Conservation (phyloP, 169 alveolate genomes). For the Cryptosporidium ubiquitum region DNA sequence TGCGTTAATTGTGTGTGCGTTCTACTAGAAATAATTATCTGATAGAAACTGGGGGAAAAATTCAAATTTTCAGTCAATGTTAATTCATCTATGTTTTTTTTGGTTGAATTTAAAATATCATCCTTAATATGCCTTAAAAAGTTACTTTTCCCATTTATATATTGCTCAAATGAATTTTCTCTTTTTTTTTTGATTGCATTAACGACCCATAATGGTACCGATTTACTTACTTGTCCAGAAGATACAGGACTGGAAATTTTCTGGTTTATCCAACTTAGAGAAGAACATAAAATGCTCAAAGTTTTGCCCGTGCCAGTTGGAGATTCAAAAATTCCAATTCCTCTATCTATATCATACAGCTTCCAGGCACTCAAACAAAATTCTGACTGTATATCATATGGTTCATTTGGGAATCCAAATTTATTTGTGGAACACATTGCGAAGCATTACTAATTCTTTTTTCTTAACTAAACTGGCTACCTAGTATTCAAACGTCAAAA, state of each 20-base stretch:
- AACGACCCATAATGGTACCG: slow-evolving; percentile 20
- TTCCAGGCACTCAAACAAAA: slow-evolving; percentile 42
- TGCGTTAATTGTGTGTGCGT: slow-evolving; percentile 81
- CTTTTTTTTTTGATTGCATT: slow-evolving; percentile 2
- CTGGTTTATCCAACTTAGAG: slow-evolving; percentile 80
- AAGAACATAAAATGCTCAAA: slow-evolving; percentile 80
- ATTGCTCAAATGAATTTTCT: neutral
- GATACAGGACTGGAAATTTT: neutral
- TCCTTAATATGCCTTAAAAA: neutral
- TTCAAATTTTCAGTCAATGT: neutral
- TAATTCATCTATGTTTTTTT: slow-evolving; percentile 5
- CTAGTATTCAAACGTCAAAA: neutral
- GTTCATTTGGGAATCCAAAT: slow-evolving; percentile 46
- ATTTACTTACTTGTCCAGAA: neutral
- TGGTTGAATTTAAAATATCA: neutral
- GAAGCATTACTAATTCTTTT: neutral
- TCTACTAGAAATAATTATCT: slow-evolving; percentile 76
- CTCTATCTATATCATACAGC: slow-evolving; percentile 52
- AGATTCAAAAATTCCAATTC: slow-evolving; percentile 83
- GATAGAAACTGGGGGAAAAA: neutral
- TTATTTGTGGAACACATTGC: neutral
- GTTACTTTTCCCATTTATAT: neutral
- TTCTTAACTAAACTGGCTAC: neutral
- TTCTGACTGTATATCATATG: slow-evolving; percentile 48
- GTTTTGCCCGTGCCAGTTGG: slow-evolving; percentile 91